These are phyloP conservation scores for Metroxylon sagu DNA, from an alignment of 176 grass and related monocot genomes.

Conservation along the genomic window DNA sequence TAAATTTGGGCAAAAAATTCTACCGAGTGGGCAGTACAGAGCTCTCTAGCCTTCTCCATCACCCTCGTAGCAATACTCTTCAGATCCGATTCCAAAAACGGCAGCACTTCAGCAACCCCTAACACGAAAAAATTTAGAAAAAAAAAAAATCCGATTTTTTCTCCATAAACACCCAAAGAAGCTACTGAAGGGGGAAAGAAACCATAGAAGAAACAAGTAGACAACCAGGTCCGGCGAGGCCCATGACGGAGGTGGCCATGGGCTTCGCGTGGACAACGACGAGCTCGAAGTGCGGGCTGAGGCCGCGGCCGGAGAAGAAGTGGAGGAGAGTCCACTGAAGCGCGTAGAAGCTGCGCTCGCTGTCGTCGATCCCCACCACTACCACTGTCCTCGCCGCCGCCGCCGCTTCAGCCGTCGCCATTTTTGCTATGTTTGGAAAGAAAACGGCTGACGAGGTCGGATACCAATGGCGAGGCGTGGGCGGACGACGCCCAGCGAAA, in stretches of 20 bases:
- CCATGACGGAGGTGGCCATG: conserved; percentile 41
- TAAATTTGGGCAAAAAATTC: no score
- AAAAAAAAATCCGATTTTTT: no score
- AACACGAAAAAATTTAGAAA: background rate
- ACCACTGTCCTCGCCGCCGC: conserved; percentile 33
- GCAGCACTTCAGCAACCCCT: conserved; percentile 60
- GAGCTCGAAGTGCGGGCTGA: conserved; percentile 44
- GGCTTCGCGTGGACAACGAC: conserved; percentile 67
- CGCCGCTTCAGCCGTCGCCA: background rate
- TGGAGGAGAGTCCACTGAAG: conserved; percentile 78
- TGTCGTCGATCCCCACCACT: conserved; percentile 86
- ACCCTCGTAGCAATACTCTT: conserved; percentile 29
- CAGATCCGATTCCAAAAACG: conserved; percentile 60
- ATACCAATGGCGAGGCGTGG: no score
- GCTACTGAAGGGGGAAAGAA: background rate
- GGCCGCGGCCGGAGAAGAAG: conserved; percentile 48
- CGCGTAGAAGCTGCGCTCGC: conserved; percentile 84
- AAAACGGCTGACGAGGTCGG: background rate
- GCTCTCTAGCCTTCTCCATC: conserved; percentile 50
- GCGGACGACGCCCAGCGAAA: no score
- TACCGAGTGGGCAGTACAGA: conserved; percentile 31
- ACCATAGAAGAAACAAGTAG: background rate
- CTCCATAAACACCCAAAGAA: background rate
- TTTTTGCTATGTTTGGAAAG: background rate
- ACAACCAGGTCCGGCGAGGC: conserved; percentile 52